Evolutionary conservation across 345 rosid genomes (phyloP).

Genomic region (Mangifera indica): DNA sequence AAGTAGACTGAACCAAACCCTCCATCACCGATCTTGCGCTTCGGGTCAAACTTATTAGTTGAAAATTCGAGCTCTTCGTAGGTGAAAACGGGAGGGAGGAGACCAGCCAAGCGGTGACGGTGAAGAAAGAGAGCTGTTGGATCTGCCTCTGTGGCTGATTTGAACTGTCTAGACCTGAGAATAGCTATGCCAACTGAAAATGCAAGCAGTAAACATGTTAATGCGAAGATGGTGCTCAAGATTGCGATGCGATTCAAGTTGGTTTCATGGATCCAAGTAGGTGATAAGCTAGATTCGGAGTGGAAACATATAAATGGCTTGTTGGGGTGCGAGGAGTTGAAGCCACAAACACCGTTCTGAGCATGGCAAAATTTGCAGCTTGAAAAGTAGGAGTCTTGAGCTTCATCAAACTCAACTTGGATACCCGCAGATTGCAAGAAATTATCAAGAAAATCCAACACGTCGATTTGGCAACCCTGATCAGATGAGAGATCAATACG

Average conservation of each 20-base stretch:
- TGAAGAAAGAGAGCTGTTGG: constrained; percentile 77
- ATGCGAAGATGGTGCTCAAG: constrained; percentile 47
- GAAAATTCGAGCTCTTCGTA: constrained; percentile 84
- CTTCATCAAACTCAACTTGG: constrained; percentile 64
- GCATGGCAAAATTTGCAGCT: constrained; percentile 54
- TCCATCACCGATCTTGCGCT: constrained; percentile 87
- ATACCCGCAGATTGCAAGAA: constrained; percentile 48
- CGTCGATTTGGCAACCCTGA: constrained; percentile 66
- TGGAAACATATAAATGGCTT: constrained; percentile 52
- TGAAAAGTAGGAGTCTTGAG: constrained; percentile 59
- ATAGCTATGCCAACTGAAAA: constrained; percentile 42
- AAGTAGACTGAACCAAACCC: constrained; percentile 88
- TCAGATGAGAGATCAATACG: constrained; percentile 28
- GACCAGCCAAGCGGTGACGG: constrained; percentile 64
- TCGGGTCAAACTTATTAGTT: constrained; percentile 72
- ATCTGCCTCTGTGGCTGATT: constrained; percentile 57
- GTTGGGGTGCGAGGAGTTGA: constrained; percentile 58
- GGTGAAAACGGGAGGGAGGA: constrained; percentile 86
- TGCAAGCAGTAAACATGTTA: constrained; percentile 53
- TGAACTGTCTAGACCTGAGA: constrained; percentile 52
- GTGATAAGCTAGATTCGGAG: constrained; percentile 36
- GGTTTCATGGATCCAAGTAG: constrained; percentile 35
- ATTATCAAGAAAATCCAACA: constrained; percentile 46
- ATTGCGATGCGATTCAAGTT: constrained; percentile 42
- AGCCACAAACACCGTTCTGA: constrained; percentile 67